phyloP scores from a whole-genome alignment of 352 stramenopile species.

The Phytophthora citrophthora region DNA sequence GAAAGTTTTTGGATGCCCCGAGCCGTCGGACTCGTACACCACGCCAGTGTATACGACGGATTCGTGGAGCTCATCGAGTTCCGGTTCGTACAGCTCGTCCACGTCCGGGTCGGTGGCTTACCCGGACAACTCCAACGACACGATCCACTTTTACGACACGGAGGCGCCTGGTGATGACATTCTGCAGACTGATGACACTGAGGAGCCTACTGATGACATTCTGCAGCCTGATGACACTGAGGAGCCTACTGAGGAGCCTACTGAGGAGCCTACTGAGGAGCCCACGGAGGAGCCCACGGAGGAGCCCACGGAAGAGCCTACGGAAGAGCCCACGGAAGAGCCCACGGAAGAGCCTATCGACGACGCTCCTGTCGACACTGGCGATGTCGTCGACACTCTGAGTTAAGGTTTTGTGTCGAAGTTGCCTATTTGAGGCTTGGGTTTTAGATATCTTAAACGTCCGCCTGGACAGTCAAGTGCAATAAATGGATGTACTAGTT shows the following conservation, averaged over 20 bases:
- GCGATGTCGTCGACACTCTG: too few species aligned
- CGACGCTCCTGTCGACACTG: too few species aligned
- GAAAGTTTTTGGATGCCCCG: conserved; percentile 45
- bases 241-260: too few species aligned
- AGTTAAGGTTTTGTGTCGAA: not conserved
- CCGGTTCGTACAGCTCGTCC: conserved; percentile 3
- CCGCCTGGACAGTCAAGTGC: not conserved
- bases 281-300: too few species aligned
- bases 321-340: too few species aligned
- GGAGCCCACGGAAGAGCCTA: too few species aligned
- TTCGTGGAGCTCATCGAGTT: conserved; percentile 7
- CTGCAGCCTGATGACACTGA: too few species aligned
- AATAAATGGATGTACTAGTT: not conserved
- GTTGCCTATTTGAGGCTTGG: not conserved
- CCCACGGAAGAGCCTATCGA: too few species aligned
- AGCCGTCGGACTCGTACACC: conserved; percentile 25
- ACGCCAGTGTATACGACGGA: not conserved
- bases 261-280: too few species aligned
- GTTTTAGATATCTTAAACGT: not conserved
- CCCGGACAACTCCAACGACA: conserved; percentile 26
- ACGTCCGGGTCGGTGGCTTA: conserved; percentile 2
- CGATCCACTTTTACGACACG: conserved; percentile 18
- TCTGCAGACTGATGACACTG: not conserved
- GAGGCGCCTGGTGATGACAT: not conserved
- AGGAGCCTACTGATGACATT: too few species aligned